These are phyloP conservation scores for Macrophomina phaseolina DNA, from an alignment of 2,329 filamentous ascomycete genomes.

Conservation along the genomic window DNA sequence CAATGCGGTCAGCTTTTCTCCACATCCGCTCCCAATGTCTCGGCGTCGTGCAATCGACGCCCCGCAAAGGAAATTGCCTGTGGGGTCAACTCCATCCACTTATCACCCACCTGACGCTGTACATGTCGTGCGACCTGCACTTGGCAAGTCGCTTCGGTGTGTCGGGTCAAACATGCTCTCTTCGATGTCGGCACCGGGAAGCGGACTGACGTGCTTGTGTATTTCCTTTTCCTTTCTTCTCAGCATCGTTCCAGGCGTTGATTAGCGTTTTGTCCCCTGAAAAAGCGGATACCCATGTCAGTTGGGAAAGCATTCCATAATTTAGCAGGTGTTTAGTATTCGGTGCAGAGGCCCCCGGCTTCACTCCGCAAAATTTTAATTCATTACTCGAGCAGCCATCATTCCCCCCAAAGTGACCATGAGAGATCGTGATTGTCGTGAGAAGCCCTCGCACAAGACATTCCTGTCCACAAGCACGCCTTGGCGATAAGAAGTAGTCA, in stretches of 20 bases:
- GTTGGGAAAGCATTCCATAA: slow-evolving; percentile 6
- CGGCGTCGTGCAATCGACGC: slow-evolving; percentile 31
- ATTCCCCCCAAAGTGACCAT: no score
- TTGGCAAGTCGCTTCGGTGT: slow-evolving; percentile 42
- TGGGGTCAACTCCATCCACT: slow-evolving; percentile 32
- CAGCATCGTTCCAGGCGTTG: neutral
- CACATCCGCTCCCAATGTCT: slow-evolving; percentile 33
- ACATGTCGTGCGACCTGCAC: slow-evolving; percentile 36
- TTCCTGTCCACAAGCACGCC: no score
- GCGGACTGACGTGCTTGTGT: no score
- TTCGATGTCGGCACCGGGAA: no score
- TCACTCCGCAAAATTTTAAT: neutral
- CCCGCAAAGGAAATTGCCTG: slow-evolving; percentile 31
- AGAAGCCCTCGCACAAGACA: no score
- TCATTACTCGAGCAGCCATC: neutral
- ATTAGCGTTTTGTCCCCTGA: neutral
- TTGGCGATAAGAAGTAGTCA: no score
- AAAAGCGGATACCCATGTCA: slow-evolving; percentile 21
- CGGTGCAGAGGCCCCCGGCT: neutral
- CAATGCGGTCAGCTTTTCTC: slow-evolving; percentile 39
- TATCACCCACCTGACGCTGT: slow-evolving; percentile 43
- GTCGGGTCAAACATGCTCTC: neutral
- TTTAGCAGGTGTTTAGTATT: neutral
- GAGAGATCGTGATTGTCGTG: no score
- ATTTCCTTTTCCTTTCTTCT: neutral